phyloP scores from a whole-genome alignment of 208 protist species.

The Leishmania gerbilli region DNA sequence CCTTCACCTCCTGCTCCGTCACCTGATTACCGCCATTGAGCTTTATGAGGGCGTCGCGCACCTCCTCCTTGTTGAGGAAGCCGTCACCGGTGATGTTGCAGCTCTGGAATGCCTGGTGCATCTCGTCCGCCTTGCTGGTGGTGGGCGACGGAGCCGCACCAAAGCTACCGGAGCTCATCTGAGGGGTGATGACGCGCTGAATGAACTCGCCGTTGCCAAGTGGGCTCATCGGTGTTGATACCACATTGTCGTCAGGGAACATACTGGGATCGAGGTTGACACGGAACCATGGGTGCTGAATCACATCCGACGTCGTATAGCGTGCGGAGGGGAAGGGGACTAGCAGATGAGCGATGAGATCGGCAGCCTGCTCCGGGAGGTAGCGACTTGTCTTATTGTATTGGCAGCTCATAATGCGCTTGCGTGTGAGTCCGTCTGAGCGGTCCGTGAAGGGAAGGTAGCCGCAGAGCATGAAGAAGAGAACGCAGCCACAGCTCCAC shows the following conservation, averaged over 20 bases:
- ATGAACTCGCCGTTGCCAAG: slow-evolving; percentile 58
- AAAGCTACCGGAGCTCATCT: slow-evolving; percentile 29
- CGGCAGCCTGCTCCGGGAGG: slow-evolving; percentile 63
- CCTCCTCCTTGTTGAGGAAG: slow-evolving; percentile 75
- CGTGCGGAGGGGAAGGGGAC: slow-evolving; percentile 60
- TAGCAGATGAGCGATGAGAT: slow-evolving; percentile 81
- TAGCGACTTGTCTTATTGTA: slow-evolving; percentile 87
- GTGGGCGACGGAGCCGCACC: slow-evolving; percentile 34
- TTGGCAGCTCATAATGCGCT: slow-evolving; percentile 81
- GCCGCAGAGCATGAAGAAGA: slow-evolving; percentile 98
- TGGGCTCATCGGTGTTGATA: slow-evolving; percentile 37
- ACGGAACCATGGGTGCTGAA: slow-evolving; percentile 85
- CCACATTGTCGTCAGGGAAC: slow-evolving; percentile 56
- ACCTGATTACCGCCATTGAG: slow-evolving; percentile 67
- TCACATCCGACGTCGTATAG: slow-evolving; percentile 72
- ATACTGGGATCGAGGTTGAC: slow-evolving; percentile 63
- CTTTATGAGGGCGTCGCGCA: slow-evolving; percentile 91
- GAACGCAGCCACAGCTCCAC: slow-evolving; percentile 97
- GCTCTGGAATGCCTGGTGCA: slow-evolving; percentile 75
- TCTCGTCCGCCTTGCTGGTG: slow-evolving; percentile 42
- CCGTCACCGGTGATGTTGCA: slow-evolving; percentile 83
- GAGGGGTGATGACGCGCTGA: slow-evolving; percentile 60
- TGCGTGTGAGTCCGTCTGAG: slow-evolving; percentile 83
- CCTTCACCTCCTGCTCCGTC: slow-evolving; percentile 67
- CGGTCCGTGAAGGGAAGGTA: slow-evolving; percentile 96